Evolutionary conservation across 305 asterid species (phyloP), one percentile per base, ranked within the genome.

Genomic region (Solanum hybrid): DNA sequence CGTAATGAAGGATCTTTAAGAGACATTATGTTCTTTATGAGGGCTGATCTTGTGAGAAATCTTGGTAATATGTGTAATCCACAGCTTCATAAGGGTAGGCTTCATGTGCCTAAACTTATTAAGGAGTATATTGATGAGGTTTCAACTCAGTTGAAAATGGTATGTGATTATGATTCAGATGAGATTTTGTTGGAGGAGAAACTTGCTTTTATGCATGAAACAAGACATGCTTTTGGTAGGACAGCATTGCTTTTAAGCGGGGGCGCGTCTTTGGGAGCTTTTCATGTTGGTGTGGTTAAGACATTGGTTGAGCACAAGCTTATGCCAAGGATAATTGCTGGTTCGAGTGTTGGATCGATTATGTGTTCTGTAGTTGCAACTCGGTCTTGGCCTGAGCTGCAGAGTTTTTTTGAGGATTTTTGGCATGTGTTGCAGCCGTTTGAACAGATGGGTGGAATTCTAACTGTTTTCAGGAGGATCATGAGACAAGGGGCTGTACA

Each of bases 61-160:
- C 92, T 95, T 5, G 98, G 98, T 1, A 95, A 95, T 89, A 95
- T 94, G 97, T 95, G 98, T 84, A 95, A 95, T 88, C 96, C 98
- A 0, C 93, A 95, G 93, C 98, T 95, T 66, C 97, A 94, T 88
- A 93, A 94, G 84, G 96, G 96, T 10, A 91, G 96, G 75, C 98
- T 95, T 60, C 96, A 95, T 2, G 95, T 94, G 87, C 98, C 98
- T 3, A 95, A 91, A 90, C 95, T 95, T 80, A 95, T 95, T 82
- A 95, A 95, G 77, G 98, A 95, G 91, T 95, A 95, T 92, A 95
- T 95, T n/a, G 96, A 95, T 66, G 98, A 95, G 88, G 98, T 95
- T 60, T 93, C 93, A 2, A 95, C 96, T 27, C 98, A 95, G 78
- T 86, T 95, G 88, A 93, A 95, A 91, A 92, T 95, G 95, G 97